phyloP scores from a whole-genome alignment of 768 basidiomycete species.

The Pulveroboletus sp. region DNA sequence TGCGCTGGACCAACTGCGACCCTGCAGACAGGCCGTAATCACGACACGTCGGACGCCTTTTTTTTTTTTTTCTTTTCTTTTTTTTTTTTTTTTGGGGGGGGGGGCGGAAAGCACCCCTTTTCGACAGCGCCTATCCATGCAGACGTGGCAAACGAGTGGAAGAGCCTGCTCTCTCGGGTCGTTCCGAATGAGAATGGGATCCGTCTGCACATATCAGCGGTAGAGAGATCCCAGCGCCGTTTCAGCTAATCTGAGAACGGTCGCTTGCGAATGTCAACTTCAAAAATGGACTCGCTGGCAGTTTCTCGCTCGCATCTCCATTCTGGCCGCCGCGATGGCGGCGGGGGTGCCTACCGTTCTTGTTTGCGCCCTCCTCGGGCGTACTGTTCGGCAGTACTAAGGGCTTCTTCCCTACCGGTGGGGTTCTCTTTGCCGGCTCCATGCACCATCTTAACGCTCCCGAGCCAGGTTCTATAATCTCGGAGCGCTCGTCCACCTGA shows the following conservation, averaged over 20 bases:
- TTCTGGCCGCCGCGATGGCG: constrained; percentile 25
- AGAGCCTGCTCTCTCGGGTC: not conserved
- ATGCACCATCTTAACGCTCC: constrained; percentile 8
- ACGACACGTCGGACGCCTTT: not conserved
- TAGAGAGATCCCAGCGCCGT: constrained; percentile 13
- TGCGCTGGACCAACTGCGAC: not conserved
- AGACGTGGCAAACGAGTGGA: not conserved
- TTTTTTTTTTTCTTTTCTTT: not conserved
- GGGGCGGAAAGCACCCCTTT: constrained; percentile 11
- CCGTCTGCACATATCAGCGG: not conserved
- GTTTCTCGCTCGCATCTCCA: constrained; percentile 15
- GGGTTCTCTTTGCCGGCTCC: not conserved
- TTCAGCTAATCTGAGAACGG: constrained; percentile 14
- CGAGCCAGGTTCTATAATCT: not conserved
- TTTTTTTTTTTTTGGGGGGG: not conserved
- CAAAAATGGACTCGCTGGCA: constrained; percentile 2
- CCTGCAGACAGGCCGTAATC: constrained; percentile 9
- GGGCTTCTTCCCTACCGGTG: constrained; percentile 5
- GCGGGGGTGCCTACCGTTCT: constrained; percentile 16
- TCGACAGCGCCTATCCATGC: not conserved
- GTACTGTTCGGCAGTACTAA: constrained; percentile 18
- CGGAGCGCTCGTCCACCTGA: constrained; percentile 7
- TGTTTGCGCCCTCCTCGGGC: constrained; percentile 18
- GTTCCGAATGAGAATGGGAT: not conserved
- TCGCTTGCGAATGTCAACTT: not conserved